These are phyloP conservation scores for Roridomyces roridus DNA, from an alignment of 768 basidiomycete species.

Conservation along the genomic window DNA sequence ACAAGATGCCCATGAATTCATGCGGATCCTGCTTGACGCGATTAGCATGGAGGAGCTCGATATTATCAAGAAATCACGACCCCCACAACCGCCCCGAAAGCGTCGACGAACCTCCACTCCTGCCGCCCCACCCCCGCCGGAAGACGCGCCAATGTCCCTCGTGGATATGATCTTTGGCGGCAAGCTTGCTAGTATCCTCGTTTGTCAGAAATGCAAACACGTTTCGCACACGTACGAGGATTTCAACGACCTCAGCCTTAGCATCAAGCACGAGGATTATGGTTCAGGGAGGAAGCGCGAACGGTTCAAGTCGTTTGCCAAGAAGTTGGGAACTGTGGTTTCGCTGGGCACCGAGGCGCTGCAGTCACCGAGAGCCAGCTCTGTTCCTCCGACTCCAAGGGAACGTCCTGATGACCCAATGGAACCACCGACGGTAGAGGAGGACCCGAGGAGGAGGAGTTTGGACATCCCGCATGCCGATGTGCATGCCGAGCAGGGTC, in stretches of 20 bases:
- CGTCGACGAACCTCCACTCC: conserved; percentile 37
- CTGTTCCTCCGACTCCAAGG: conserved; percentile 56
- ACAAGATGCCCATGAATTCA: conserved; percentile 95
- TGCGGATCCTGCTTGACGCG: conserved; percentile 87
- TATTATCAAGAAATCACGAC: conserved; percentile 80
- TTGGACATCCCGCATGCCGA: conserved; percentile 44
- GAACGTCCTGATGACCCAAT: conserved; percentile 33
- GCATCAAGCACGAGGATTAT: conserved; percentile 85
- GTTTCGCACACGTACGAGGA: conserved; percentile 93
- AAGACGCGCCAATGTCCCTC: conserved; percentile 68
- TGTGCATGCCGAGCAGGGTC: conserved; percentile 28
- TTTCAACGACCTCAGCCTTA: conserved; percentile 92
- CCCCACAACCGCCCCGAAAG: conserved; percentile 47
- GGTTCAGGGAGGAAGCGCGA: conserved; percentile 77
- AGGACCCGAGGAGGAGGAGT: conserved; percentile 50
- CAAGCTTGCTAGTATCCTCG: conserved; percentile 86
- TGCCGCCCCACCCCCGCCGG: conserved; percentile 32
- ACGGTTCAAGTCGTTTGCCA: conserved; percentile 75
- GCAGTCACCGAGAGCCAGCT: conserved; percentile 58
- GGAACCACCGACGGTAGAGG: conserved; percentile 42
- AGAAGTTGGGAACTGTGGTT: conserved; percentile 55
- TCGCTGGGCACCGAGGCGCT: conserved; percentile 22
- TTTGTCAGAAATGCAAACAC: conserved; percentile 94
- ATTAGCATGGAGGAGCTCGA: conserved; percentile 96
- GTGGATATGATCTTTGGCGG: conserved; percentile 93